Conservation (phyloP, 768 basidiomycete species). For the Kwoniella botswanensis region DNA sequence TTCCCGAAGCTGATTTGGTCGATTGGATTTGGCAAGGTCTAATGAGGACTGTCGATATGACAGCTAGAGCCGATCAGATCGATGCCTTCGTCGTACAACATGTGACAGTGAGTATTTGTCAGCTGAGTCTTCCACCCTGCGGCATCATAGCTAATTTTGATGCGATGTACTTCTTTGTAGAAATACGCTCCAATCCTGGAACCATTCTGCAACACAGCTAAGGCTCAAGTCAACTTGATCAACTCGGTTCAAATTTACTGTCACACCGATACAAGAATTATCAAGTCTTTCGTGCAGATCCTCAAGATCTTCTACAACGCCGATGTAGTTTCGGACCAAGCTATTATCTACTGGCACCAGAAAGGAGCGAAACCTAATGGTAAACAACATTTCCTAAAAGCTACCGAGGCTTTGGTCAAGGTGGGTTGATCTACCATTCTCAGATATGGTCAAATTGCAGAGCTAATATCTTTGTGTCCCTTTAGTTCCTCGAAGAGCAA, state of each 20-base stretch:
- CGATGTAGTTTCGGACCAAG: slow-evolving; percentile 92
- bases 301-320: slow-evolving; percentile 96
- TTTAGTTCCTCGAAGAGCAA: slow-evolving; percentile 86
- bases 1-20: slow-evolving; percentile 82
- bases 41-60: slow-evolving; percentile 86
- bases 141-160: neutral
- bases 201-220: slow-evolving; percentile 84
- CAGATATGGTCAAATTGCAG: no score
- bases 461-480: neutral
- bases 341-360: slow-evolving; percentile 96
- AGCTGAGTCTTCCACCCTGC: neutral
- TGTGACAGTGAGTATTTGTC: slow-evolving; percentile 69
- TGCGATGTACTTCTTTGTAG: slow-evolving; percentile 59
- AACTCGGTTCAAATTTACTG: slow-evolving; percentile 94
- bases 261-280: slow-evolving; percentile 93
- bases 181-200: slow-evolving; percentile 83
- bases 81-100: slow-evolving; percentile 86
- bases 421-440: slow-evolving; percentile 52
- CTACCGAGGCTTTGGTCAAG: slow-evolving; percentile 85
- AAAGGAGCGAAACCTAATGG: slow-evolving; percentile 97
- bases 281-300: slow-evolving; percentile 92
- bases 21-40: slow-evolving; percentile 91
- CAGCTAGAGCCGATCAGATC: slow-evolving; percentile 86
- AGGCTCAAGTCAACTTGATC: slow-evolving; percentile 90
- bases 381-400: slow-evolving; percentile 91